Percentiles rank a stretch among this genome's conserved stretches.
Evolutionary conservation across 176 grass and related monocot species (phyloP).

Genomic region (Oryza rufipogon): DNA sequence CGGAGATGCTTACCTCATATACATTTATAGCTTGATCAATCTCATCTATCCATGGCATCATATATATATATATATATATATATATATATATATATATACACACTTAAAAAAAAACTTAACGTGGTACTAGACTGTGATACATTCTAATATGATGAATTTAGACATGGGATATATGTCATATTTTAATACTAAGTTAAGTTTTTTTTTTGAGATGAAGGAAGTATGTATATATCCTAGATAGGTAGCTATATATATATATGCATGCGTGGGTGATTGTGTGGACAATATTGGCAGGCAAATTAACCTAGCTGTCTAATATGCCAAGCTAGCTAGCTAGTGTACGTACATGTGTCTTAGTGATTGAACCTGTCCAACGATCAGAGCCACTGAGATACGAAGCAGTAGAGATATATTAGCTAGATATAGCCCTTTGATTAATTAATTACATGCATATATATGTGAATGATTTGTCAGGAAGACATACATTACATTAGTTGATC

Average conservation of each 20-base stretch:
- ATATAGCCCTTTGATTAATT: not conserved
- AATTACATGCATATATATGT: not conserved
- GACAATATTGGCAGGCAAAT: not conserved
- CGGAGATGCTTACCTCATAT: not conserved
- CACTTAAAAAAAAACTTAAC: too few relatives aligned
- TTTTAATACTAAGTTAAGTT: too few relatives aligned
- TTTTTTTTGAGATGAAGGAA: too few relatives aligned
- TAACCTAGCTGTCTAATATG: not conserved
- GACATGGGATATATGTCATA: too few relatives aligned
- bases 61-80: too few relatives aligned
- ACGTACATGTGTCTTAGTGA: not conserved
- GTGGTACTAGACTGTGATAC: too few relatives aligned
- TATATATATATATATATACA: too few relatives aligned
- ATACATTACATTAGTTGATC: not conserved
- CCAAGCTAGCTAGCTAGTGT: too few relatives aligned
- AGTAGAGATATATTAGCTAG: too few relatives aligned
- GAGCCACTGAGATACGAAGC: not conserved
- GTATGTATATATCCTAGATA: too few relatives aligned
- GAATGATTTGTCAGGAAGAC: not conserved
- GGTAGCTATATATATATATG: too few relatives aligned
- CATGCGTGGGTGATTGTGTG: not conserved
- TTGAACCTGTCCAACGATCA: conserved; percentile 27
- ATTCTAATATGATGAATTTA: too few relatives aligned
- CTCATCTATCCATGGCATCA: not conserved
- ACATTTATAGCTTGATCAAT: not conserved